Evolutionary conservation across 2,329 filamentous ascomycete species (phyloP).

Genomic region (Basipetospora chlamydospora): DNA sequence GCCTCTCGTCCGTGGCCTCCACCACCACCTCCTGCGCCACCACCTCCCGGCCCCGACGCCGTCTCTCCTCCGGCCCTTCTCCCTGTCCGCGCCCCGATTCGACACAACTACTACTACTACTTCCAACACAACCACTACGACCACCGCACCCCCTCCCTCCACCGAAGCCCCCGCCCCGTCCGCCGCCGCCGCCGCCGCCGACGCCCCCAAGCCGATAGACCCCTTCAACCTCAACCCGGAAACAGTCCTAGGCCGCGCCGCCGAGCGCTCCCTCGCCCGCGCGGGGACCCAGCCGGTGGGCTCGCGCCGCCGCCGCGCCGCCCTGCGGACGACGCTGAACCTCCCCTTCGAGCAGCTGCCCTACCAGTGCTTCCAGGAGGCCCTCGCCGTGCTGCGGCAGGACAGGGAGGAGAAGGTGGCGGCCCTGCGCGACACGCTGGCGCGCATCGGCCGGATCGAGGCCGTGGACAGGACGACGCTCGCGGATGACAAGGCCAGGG

Average conservation of each 20-base stretch:
- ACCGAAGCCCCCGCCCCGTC: no score
- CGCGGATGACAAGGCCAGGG: slow-evolving; percentile 35
- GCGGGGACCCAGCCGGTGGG: slow-evolving; percentile 60
- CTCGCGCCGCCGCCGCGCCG: slow-evolving; percentile 68
- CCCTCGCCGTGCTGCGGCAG: slow-evolving; percentile 62
- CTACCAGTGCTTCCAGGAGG: slow-evolving; percentile 97
- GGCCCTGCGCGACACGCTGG: slow-evolving; percentile 52
- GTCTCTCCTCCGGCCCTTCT: slow-evolving; percentile 19
- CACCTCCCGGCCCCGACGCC: no score
- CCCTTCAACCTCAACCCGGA: slow-evolving; percentile 45
- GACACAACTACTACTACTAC: no score
- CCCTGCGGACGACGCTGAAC: slow-evolving; percentile 47
- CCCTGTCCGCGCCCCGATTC: slow-evolving; percentile 13
- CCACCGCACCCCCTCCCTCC: no score
- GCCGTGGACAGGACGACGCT: slow-evolving; percentile 40
- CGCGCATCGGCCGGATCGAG: slow-evolving; percentile 54
- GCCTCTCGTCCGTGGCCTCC: slow-evolving; percentile 40
- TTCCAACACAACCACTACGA: no score
- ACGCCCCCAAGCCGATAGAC: slow-evolving; percentile 14
- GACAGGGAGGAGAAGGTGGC: slow-evolving; percentile 72
- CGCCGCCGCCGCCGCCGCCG: not conserved
- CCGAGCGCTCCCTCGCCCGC: slow-evolving; percentile 55
- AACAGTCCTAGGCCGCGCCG: slow-evolving; percentile 47
- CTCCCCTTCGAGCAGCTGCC: slow-evolving; percentile 87
- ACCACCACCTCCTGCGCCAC: slow-evolving; percentile 18